Evolutionary conservation across 768 basidiomycete species (phyloP), one percentile per base, ranked within the genome.

Genomic region (Mycena haematopus): DNA sequence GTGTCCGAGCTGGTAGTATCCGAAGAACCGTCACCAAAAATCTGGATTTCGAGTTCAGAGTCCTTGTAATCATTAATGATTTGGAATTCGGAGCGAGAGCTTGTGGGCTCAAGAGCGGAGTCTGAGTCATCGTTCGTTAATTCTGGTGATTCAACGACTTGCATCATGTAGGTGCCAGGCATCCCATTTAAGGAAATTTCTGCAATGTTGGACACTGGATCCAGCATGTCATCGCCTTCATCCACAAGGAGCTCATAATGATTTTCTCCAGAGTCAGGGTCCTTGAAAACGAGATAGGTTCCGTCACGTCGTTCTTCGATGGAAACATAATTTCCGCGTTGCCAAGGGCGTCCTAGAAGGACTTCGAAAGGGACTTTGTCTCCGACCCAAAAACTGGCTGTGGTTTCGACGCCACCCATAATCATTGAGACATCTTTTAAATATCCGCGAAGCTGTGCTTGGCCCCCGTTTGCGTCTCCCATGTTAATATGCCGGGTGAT

Each of bases 261-360:
- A 42, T 57, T 57, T 6, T 35, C 8, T 1, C 33, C 33, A 7
- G 56, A n/a, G 2, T 57, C 56, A 4, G 56, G 45, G 21, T 57
- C 56, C 4, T 22, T 17, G 56, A 57, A 57, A 19, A 57, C 45
- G 1, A 57, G 45, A 15, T 57, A 57, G 2, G 69, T 70, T 3
- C 69, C 69, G 13, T 67, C 57, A 1, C 55, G 21, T 0, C 68
- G 21, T 51, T 70, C 69, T 7, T 70, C 69, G 29, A 70, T 70
- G 6, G 55, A 56, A 19, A 70, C 69, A 27, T 52, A 66, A 40
- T 70, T 70, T 9, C 62, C 62, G 0, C 53, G 52, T 59, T 68
- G 69, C 69, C 69, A 70, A 2, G 69, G 69, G 6, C 69, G 29
- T 9, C 49, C 49, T 4, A 50, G 49, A 17, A 50, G 19, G 1